Percentiles rank a stretch among this genome's conserved stretches.
Conservation (phyloP, 2,329 filamentous ascomycete species). For the Hypoxylon sp. region DNA sequence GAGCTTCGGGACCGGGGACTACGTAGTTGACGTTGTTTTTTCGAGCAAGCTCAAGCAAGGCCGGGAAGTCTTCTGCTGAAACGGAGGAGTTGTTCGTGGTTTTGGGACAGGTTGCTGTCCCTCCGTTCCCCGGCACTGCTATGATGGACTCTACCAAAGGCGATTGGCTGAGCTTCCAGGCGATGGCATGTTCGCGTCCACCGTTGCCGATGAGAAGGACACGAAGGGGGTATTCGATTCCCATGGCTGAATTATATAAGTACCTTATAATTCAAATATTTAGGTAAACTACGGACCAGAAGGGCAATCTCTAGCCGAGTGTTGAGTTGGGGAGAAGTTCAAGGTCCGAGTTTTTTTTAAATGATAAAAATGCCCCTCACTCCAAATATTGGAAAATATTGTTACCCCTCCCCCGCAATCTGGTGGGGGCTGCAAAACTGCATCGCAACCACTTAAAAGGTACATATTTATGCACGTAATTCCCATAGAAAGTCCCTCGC, state of each 20-base stretch:
- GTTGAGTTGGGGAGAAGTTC: not conserved
- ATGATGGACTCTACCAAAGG: conserved; percentile 78
- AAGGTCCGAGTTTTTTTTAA: conserved; percentile 30
- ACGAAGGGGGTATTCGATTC: conserved; percentile 56
- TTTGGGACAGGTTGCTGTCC: conserved; percentile 76
- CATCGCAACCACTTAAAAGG: conserved; percentile 1
- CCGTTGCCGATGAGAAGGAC: conserved; percentile 92
- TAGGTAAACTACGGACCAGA: not conserved
- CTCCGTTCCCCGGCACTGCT: conserved; percentile 82
- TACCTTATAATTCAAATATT: too few species aligned
- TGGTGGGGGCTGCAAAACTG: conserved; percentile 10
- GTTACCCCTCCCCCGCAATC: conserved; percentile 44
- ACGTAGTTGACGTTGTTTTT: conserved; percentile 80
- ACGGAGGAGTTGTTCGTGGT: conserved; percentile 75
- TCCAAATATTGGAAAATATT: too few species aligned
- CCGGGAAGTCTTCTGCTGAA: conserved; percentile 78
- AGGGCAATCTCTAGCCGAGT: not conserved
- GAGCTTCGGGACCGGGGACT: conserved; percentile 89
- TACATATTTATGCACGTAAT: not conserved
- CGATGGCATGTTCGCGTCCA: conserved; percentile 91
- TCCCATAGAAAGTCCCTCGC: too few species aligned
- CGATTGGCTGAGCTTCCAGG: conserved; percentile 92
- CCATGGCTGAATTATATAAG: too few species aligned
- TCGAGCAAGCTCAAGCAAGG: conserved; percentile 78
- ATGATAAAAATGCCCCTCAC: conserved; percentile 40